A percentile compares a stretch with the other conserved stretches of the same genome.
Evolutionary conservation across 306 rosid genomes (phyloP).

Genomic region (Prunus campanulata): DNA sequence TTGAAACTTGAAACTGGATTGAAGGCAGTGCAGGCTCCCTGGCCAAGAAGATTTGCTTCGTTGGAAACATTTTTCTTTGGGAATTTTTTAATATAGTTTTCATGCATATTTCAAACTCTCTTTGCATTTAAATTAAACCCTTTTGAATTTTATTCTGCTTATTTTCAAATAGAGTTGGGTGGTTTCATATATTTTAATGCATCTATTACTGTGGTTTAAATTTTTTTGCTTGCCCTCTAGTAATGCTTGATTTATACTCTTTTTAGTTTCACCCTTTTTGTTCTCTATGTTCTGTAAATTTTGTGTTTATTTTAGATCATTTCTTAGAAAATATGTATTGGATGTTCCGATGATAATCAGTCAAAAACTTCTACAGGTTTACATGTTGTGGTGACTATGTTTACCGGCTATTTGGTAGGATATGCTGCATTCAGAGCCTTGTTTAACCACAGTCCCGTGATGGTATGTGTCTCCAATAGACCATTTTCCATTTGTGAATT

Average conservation of each 20-base stretch:
- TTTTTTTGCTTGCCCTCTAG: neutral
- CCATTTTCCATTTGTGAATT: neutral
- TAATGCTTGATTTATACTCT: neutral
- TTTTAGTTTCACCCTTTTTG: neutral
- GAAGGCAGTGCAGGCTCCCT: no score
- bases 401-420: constrained; percentile 82
- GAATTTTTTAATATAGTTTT: neutral
- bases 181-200: neutral
- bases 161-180: neutral
- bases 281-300: neutral
- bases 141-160: neutral
- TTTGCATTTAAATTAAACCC: neutral
- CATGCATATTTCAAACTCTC: neutral
- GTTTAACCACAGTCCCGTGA: constrained; percentile 67
- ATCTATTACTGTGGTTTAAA: neutral
- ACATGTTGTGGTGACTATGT: constrained; percentile 76
- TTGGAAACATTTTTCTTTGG: no score
- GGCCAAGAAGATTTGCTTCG: no score
- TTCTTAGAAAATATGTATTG: neutral
- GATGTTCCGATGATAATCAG: constrained; percentile 1
- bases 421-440: constrained; percentile 77
- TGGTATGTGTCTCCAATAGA: constrained; percentile 54
- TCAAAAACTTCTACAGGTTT: constrained; percentile 55
- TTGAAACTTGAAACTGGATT: no score
- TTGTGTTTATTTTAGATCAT: neutral